These are phyloP conservation scores for Debaryomyces subglobosus DNA, from an alignment of 1,139 yeast genomes.

Conservation along the genomic window DNA sequence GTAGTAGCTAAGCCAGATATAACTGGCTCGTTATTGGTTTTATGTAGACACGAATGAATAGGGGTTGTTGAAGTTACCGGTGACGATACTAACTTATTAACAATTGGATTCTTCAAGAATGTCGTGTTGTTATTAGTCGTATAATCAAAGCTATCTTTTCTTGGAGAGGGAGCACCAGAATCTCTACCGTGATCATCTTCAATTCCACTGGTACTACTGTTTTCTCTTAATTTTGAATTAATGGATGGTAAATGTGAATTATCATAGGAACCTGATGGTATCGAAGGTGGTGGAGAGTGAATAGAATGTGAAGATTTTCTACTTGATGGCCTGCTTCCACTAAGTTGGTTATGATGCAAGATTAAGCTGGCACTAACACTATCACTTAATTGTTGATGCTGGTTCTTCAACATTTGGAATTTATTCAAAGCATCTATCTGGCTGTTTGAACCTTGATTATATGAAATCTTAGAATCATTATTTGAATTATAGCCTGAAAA, in stretches of 20 bases:
- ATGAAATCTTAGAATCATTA: constrained; percentile 13
- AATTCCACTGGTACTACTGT: constrained; percentile 24
- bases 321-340: constrained; percentile 25
- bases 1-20: constrained; percentile 42
- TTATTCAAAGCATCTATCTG: constrained; percentile 35
- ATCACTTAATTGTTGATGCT: constrained; percentile 54
- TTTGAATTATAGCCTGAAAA: constrained; percentile 22
- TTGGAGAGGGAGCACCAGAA: constrained; percentile 15
- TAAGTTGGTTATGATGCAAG: constrained; percentile 24
- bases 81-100: constrained; percentile 21
- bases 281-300: constrained; percentile 33
- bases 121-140: constrained; percentile 22
- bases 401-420: constrained; percentile 42
- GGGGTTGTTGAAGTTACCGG: constrained; percentile 27
- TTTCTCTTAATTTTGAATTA: constrained; percentile 44
- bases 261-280: constrained; percentile 43
- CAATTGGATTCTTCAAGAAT: constrained; percentile 17
- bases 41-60: constrained; percentile 25
- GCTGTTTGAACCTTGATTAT: constrained; percentile 15
- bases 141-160: constrained; percentile 6
- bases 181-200: constrained; percentile 22
- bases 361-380: constrained; percentile 52
- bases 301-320: constrained; percentile 41
- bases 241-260: constrained; percentile 43
- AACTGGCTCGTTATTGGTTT: constrained; percentile 8